These are phyloP conservation scores for Tricholoma hemisulphureum DNA, from an alignment of 768 basidiomycete species.

Conservation along the genomic window DNA sequence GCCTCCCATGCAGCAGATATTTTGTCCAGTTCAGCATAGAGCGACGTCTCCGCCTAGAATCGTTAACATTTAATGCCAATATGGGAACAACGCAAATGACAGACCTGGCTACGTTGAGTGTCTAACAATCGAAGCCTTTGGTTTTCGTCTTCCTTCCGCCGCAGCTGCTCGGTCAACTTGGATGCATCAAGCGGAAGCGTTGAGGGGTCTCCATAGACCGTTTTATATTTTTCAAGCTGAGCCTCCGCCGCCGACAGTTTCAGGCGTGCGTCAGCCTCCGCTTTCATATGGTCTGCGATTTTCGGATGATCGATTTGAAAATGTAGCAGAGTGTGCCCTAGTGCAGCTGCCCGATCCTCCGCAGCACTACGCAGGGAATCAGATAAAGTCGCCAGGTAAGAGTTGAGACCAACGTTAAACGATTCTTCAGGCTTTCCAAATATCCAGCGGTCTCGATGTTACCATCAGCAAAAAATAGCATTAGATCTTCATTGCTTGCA, in stretches of 20 bases:
- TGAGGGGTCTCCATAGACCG: conserved; percentile 58
- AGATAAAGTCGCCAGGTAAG: background rate
- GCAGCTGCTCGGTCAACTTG: conserved; percentile 52
- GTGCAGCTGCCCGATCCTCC: conserved; percentile 46
- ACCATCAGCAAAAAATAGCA: conserved; percentile 65
- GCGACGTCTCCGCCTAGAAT: conserved; percentile 63
- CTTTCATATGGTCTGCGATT: conserved; percentile 44
- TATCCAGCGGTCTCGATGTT: conserved; percentile 51
- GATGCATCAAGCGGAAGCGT: conserved; percentile 49
- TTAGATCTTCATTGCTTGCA: conserved; percentile 65
- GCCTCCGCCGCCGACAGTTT: conserved; percentile 44
- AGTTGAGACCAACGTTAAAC: conserved; percentile 48
- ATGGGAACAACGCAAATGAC: conserved; percentile 17
- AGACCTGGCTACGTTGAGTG: conserved; percentile 62
- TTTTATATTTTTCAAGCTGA: conserved; percentile 60
- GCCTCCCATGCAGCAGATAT: conserved; percentile 85
- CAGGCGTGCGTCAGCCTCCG: conserved; percentile 50
- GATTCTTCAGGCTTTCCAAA: conserved; percentile 51
- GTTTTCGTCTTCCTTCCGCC: conserved; percentile 68
- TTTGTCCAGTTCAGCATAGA: conserved; percentile 84
- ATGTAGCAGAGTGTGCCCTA: conserved; percentile 52
- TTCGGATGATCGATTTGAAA: conserved; percentile 55
- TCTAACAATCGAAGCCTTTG: conserved; percentile 59
- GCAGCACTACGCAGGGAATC: conserved; percentile 43
- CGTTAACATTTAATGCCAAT: conserved; percentile 8